phyloP scores from a whole-genome alignment of 225 moss, liverwort and hornwort species.

The Sphagnum tenellum region DNA sequence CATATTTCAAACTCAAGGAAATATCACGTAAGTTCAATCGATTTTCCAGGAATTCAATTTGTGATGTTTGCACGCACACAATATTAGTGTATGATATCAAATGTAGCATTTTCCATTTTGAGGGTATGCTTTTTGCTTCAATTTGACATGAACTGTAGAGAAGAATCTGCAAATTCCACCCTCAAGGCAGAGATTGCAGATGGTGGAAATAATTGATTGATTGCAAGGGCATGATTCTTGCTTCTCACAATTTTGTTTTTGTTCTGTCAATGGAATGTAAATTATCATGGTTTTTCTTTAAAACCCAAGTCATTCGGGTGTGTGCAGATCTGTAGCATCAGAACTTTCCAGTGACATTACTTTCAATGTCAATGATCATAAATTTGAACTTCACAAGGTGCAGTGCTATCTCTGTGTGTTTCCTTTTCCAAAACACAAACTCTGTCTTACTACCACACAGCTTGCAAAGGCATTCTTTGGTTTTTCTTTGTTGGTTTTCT shows the following conservation, averaged over 20 bases:
- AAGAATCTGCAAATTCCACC: background rate
- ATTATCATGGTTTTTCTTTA: background rate
- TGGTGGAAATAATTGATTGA: too few species aligned
- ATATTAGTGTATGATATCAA: background rate
- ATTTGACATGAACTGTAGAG: background rate
- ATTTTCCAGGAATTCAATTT: background rate
- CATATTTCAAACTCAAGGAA: constrained; percentile 27
- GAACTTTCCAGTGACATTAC: constrained; percentile 83
- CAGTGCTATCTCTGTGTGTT: constrained; percentile 1
- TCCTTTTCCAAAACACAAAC: background rate
- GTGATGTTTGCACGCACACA: background rate
- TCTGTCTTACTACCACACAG: background rate
- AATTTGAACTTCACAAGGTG: constrained; percentile 86
- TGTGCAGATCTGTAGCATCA: constrained; percentile 65
- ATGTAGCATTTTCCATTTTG: background rate
- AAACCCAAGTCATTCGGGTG: background rate
- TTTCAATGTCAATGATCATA: constrained; percentile 43
- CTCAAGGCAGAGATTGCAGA: background rate
- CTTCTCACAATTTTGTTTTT: too few species aligned
- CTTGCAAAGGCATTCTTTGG: background rate
- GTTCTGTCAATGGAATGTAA: background rate
- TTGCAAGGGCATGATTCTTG: too few species aligned
- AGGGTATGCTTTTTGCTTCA: background rate
- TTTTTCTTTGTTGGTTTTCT: background rate
- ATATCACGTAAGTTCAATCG: constrained; percentile 34